phyloP scores from a whole-genome alignment of 495 filamentous ascomycete genomes.

The Lasiosphaeria ovina region DNA sequence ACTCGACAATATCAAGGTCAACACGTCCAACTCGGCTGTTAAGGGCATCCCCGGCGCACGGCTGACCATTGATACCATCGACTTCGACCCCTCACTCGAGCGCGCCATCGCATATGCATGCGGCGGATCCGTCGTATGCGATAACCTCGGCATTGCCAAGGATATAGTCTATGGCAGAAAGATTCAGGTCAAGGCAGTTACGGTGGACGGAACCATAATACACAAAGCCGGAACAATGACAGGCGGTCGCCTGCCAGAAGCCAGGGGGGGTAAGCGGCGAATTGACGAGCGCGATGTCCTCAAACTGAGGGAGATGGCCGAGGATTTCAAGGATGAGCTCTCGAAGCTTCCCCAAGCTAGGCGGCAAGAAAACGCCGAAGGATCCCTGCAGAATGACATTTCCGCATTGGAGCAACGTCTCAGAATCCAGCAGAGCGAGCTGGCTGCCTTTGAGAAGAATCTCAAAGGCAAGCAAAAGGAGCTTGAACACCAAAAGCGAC shows the following conservation, averaged over 20 bases:
- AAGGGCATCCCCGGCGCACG: slow-evolving; percentile 85
- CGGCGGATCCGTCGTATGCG: slow-evolving; percentile 93
- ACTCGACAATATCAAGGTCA: slow-evolving; percentile 94
- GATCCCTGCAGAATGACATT: slow-evolving; percentile 75
- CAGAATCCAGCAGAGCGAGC: slow-evolving; percentile 67
- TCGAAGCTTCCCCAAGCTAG: slow-evolving; percentile 71
- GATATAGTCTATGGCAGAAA: slow-evolving; percentile 82
- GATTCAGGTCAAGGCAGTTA: slow-evolving; percentile 90
- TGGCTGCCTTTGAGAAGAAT: slow-evolving; percentile 80
- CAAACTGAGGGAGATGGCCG: slow-evolving; percentile 62
- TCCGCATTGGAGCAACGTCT: slow-evolving; percentile 78
- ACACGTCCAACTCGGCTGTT: slow-evolving; percentile 78
- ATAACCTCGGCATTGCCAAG: slow-evolving; percentile 79
- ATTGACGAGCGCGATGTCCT: slow-evolving; percentile 91
- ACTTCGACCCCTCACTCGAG: slow-evolving; percentile 83
- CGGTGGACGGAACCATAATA: slow-evolving; percentile 86
- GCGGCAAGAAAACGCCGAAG: slow-evolving; percentile 71
- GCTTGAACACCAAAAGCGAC: slow-evolving; percentile 64
- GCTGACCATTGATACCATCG: slow-evolving; percentile 92
- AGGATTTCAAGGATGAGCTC: slow-evolving; percentile 72
- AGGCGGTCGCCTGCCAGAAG: slow-evolving; percentile 75
- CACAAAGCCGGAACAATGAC: slow-evolving; percentile 98
- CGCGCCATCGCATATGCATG: slow-evolving; percentile 93
- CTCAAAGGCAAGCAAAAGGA: slow-evolving; percentile 82
- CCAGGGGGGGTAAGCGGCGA: slow-evolving; percentile 69